These are phyloP conservation scores for Allium cepa DNA, from an alignment of 106 monocot genomes.

Conservation along the genomic window DNA sequence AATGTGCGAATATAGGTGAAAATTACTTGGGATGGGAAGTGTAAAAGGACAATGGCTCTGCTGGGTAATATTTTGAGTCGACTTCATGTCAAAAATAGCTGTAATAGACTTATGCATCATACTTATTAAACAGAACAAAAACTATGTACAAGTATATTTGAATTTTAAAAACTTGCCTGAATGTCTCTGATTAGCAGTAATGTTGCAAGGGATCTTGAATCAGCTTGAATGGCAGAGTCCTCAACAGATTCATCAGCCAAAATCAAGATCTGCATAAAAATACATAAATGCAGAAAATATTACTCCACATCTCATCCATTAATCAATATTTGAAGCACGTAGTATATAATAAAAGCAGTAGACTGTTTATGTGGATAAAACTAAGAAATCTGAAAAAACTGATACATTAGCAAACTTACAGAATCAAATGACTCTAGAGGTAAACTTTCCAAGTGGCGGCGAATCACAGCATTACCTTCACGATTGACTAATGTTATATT, in stretches of 20 bases:
- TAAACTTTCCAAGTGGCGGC: constrained; percentile 53
- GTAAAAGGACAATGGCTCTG: too few species aligned
- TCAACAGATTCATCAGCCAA: constrained; percentile 76
- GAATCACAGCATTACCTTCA: constrained; percentile 69
- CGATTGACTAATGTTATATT: constrained; percentile 49
- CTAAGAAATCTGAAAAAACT: not conserved
- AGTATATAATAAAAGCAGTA: too few species aligned
- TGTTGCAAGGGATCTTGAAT: constrained; percentile 70
- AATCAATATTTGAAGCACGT: too few species aligned
- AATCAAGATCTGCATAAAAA: constrained; percentile 46
- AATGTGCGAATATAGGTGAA: too few species aligned
- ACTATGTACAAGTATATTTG: not conserved
- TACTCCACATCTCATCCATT: too few species aligned
- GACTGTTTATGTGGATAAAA: not conserved
- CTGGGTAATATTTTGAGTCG: too few species aligned
- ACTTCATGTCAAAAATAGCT: too few species aligned
- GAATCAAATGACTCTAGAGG: constrained; percentile 66
- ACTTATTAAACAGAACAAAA: too few species aligned
- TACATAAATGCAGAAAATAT: too few species aligned
- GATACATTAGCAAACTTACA: constrained; percentile 20
- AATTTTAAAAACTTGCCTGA: constrained; percentile 29
- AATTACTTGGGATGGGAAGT: too few species aligned
- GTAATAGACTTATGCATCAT: too few species aligned
- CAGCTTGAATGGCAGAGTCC: constrained; percentile 75
- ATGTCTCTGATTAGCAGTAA: constrained; percentile 69